Base-by-base conservation (phyloP, 2,329 filamentous ascomycete species). In the Nemania bipapillata region DNA sequence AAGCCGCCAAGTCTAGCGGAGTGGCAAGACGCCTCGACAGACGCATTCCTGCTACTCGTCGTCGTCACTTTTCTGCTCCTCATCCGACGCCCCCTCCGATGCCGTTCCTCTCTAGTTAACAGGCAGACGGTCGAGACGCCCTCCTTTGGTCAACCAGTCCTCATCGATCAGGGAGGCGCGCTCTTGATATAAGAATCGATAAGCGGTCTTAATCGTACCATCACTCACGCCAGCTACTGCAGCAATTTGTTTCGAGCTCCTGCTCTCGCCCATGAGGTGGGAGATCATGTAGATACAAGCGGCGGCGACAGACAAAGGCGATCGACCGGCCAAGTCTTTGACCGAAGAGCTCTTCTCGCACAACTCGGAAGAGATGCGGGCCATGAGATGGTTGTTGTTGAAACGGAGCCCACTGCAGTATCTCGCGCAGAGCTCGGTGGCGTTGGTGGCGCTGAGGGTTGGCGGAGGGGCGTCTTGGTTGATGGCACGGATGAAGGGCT, bases 271-370 rank as follows among this genome's bases (percentile, higher is more conserved):
- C 83, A 97, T 91, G 42, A 98, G 86, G 77, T 95, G 90, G 32
- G 93, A 94, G 3, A 95, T 92, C 89, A 98, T 96, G 85, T 96
- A 99, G 80, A 99, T 97, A 80, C 94, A 97, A 35, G 96, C 94
- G 20, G 94, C 95, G 6, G 96, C 95, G 69, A 96, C 93, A 1
- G 95, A 97, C 56, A 99, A 85, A 22, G 96, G 96, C 66, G 95
- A 98, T 68, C 96, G 93, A 73, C 96, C 96, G 40, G 95, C 94
- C 68, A 98, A 87, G 63, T 93, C 91, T 67, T 92, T 91, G 69
- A 93, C 90, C 56, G 88, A 87, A 26, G 90, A 90, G 73, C 96
- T 93, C 77, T 91, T 89, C 73, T 91, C 87, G 2, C 94, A 94
- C 58, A 97, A 87, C 30, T 90, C 88, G 76, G 91, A 89, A 1